Percentiles rank a stretch among this genome's conserved stretches.
phyloP scores from a whole-genome alignment of 2,329 filamentous ascomycete species.

The Chaetomium sp. region DNA sequence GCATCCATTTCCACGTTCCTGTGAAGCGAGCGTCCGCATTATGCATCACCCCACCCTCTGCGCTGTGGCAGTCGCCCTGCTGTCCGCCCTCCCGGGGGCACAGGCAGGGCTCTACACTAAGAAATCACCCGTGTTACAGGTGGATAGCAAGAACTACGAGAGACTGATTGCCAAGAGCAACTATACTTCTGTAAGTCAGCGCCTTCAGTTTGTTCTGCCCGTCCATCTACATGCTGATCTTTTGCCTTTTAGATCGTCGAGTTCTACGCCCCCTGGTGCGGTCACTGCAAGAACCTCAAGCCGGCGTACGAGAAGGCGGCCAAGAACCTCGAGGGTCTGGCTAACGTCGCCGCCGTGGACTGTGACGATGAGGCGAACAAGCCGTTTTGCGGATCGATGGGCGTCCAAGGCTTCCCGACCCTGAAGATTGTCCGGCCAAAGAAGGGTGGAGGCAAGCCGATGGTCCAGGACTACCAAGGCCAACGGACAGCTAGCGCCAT shows the following conservation, averaged over 20 bases:
- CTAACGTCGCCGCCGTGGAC: constrained; percentile 91
- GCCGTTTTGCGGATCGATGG: constrained; percentile 78
- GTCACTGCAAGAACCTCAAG: constrained; percentile 94
- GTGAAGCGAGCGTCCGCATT: constrained; percentile 28
- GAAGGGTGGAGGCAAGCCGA: constrained; percentile 71
- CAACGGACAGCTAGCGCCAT: constrained; percentile 82
- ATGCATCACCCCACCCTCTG: constrained; percentile 61
- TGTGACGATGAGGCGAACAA: constrained; percentile 96
- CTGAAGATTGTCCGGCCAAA: constrained; percentile 89
- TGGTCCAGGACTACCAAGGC: constrained; percentile 89
- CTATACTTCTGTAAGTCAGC: constrained; percentile 74
- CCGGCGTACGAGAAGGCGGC: constrained; percentile 95
- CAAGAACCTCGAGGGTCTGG: constrained; percentile 83
- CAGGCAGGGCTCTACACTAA: constrained; percentile 80
- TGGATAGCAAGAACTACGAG: constrained; percentile 78
- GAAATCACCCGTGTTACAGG: constrained; percentile 81
- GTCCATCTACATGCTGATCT: not conserved
- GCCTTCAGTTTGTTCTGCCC: too few relatives aligned
- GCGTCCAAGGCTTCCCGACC: constrained; percentile 91
- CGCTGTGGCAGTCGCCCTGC: constrained; percentile 61
- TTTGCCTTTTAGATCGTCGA: constrained; percentile 59
- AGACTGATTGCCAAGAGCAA: constrained; percentile 84
- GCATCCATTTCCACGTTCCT: not conserved
- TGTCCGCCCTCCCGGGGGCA: constrained; percentile 66
- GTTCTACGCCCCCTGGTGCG: constrained; percentile 98